Base-by-base conservation (phyloP, 495 filamentous ascomycete genomes). In the Chaetomium cochliodes region DNA sequence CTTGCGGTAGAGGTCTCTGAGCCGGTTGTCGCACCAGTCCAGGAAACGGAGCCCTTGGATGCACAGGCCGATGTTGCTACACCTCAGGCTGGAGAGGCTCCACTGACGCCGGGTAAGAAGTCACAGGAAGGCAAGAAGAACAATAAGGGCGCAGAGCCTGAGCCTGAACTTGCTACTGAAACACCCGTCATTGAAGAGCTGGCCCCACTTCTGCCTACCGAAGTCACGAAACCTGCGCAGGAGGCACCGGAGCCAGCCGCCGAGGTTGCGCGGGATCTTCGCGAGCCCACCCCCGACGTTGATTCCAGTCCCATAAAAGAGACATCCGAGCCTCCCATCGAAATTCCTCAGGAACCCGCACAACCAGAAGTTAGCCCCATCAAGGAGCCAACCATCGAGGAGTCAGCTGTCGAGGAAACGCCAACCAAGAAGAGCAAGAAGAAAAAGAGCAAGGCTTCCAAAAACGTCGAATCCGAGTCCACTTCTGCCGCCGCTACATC, bases 121-220 rank as follows among this genome's bases (percentile, higher is more conserved):
- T 72, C 70, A 25, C 66, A 71, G 53, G 73, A 77, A 66, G 69
- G 71, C 13, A 77, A 77, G 66, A 77, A 76, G 56, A 66, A 76
- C 41, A 73, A 72, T 51, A 73, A 72, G 68, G 53, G 39, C 23
- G 63, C 42, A 15, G 67, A 67, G 1, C 64, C 64, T 26, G 65
- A 70, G 54, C 59, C 67, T 60, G 49, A 55, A 57, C 67, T 68
- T 49, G 18, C 52, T 51, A 28, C 42, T 60, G 62, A 41, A 3
- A 61, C 69, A 2, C 57, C 67, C 4, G 41, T 28, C 12, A 22
- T 46, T 4, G 63, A 62, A 30, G 47, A 70, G 67, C 26, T 68
- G 2, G 42, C 8, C 16, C 18, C 47, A 0, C 26, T 20, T 53
- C 9, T 20, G 13, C 54, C 54, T 12, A 3, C 20, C 5, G 44